A percentile compares a stretch with the other conserved stretches of the same genome.
These are phyloP conservation scores for Zymoseptoria ardabiliae DNA, from an alignment of 2,329 filamentous ascomycete species.

Conservation along the genomic window DNA sequence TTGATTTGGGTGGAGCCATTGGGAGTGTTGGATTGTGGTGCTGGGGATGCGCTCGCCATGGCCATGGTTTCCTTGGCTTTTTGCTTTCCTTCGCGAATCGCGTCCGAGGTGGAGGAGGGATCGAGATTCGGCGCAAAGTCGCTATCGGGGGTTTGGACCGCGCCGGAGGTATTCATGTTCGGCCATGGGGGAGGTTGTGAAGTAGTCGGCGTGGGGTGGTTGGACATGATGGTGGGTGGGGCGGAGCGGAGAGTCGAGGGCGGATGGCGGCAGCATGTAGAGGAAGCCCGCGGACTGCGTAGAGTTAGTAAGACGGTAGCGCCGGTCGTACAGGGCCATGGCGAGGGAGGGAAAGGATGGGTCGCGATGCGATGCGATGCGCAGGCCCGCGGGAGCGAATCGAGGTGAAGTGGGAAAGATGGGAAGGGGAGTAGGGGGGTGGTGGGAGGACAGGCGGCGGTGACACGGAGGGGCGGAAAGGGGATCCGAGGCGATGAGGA, in stretches of 20 bases:
- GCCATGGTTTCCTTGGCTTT: slow-evolving; percentile 53
- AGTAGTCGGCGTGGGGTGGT: slow-evolving; percentile 1
- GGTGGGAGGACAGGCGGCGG: no score
- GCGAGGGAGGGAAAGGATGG: neutral
- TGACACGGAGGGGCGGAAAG: no score
- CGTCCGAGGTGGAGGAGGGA: slow-evolving; percentile 17
- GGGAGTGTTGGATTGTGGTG: slow-evolving; percentile 9
- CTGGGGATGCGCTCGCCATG: slow-evolving; percentile 33
- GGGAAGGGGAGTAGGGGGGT: no score
- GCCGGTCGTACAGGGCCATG: neutral
- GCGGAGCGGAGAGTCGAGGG: neutral
- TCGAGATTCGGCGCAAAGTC: slow-evolving; percentile 15
- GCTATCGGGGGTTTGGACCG: slow-evolving; percentile 18
- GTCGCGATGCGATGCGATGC: neutral
- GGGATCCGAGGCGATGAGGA: no score
- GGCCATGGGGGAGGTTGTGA: slow-evolving; percentile 4
- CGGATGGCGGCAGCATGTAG: slow-evolving; percentile 2
- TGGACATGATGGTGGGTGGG: slow-evolving; percentile 2
- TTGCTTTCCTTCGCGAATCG: slow-evolving; percentile 53
- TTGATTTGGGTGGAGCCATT: slow-evolving; percentile 34
- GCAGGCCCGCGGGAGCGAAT: neutral
- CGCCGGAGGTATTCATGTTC: slow-evolving; percentile 12
- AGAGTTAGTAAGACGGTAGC: neutral
- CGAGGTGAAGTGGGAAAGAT: no score
- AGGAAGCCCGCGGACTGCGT: neutral